These are phyloP conservation scores for Stereum hirsutum DNA, from an alignment of 1,284 basidiomycete species.

Conservation along the genomic window DNA sequence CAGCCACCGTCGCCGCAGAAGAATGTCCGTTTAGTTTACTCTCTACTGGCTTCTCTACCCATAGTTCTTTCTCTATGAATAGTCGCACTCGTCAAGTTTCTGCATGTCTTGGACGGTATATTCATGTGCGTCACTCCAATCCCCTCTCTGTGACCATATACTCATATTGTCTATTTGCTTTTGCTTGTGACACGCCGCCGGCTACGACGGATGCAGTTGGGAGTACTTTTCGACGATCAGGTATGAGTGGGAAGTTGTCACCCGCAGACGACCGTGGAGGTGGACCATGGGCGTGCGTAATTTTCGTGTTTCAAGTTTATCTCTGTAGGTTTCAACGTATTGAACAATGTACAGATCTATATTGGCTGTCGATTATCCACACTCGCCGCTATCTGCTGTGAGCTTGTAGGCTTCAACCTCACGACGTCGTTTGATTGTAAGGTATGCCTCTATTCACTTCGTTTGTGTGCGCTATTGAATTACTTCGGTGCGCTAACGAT, in stretches of 20 bases:
- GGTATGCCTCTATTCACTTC: not conserved
- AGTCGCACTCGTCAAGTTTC: not conserved
- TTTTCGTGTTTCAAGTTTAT: not conserved
- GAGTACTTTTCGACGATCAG: conserved; percentile 3
- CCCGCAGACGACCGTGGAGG: conserved; percentile 4
- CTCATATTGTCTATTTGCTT: not conserved
- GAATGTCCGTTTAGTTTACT: not conserved
- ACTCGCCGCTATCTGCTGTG: not conserved
- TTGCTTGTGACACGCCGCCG: too few species aligned
- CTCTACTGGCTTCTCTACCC: not conserved
- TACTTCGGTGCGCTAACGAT: too few species aligned
- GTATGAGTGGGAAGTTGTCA: conserved; percentile 7
- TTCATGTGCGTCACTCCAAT: not conserved
- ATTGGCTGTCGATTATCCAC: conserved; percentile 1
- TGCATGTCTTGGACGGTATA: not conserved
- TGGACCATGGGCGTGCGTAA: conserved; percentile 6
- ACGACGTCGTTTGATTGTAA: conserved; percentile 1
- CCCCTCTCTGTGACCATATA: not conserved
- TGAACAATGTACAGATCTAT: conserved; percentile 1
- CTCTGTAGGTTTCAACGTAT: not conserved
- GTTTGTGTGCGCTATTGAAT: not conserved
- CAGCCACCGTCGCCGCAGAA: not conserved
- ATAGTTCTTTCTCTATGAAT: not conserved
- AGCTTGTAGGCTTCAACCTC: conserved; percentile 6
- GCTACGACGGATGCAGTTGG: conserved; percentile 8